phyloP scores from a whole-genome alignment of 129 eudicot species.

The Cynara cardunculus region DNA sequence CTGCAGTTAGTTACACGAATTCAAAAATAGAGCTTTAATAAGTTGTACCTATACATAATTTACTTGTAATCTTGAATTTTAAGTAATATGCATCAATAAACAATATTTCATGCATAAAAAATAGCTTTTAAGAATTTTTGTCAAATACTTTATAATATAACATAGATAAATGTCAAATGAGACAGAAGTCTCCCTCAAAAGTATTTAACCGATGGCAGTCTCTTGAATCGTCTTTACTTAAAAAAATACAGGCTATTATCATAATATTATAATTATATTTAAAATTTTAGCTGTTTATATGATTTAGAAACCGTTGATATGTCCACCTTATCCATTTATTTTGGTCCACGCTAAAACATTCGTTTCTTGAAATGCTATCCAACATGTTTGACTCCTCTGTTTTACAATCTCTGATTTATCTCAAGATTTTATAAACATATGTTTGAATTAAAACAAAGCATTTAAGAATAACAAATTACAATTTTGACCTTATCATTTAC shows the following conservation, averaged over 20 bases:
- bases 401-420: background rate
- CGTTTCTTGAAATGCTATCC: background rate
- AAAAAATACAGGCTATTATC: background rate
- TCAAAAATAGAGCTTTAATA: no score
- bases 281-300: background rate
- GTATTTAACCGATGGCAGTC: background rate
- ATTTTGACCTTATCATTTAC: background rate
- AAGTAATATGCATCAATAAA: no score
- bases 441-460: background rate
- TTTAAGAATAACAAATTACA: background rate
- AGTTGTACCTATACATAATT: no score
- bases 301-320: background rate
- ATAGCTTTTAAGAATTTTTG: no score
- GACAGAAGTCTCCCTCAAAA: background rate
- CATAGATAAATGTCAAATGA: no score
- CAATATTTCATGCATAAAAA: no score
- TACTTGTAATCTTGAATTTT: no score
- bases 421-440: background rate
- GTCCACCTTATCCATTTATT: background rate
- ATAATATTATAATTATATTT: background rate
- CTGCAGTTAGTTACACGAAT: no score
- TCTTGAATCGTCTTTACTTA: background rate
- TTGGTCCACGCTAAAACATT: background rate
- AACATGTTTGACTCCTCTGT: background rate
- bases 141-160: no score